phyloP scores from a whole-genome alignment of 2,329 filamentous ascomycete genomes.

The Fusarium penzigii region DNA sequence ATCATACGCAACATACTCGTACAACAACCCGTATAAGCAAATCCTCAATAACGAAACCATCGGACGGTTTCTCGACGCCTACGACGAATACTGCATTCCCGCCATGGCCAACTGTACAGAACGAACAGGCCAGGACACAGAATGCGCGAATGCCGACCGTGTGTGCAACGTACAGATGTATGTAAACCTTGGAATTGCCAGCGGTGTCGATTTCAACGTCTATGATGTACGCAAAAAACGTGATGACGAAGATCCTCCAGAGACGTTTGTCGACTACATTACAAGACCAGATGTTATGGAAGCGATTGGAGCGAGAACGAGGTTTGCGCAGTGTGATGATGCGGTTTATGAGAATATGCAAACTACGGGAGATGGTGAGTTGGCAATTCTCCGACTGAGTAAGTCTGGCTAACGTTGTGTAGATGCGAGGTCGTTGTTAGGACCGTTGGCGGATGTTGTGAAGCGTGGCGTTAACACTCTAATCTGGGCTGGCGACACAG shows the following conservation, averaged over 20 bases:
- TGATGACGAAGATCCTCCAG: constrained; percentile 23
- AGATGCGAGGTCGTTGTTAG: constrained; percentile 47
- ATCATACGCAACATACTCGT: constrained; percentile 35
- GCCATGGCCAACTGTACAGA: constrained; percentile 26
- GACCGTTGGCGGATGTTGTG: constrained; percentile 45
- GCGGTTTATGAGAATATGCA: constrained; percentile 25
- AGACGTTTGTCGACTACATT: constrained; percentile 26
- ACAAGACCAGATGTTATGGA: constrained; percentile 25
- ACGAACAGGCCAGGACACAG: constrained; percentile 24
- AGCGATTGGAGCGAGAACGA: constrained; percentile 26
- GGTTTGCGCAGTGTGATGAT: constrained; percentile 27
- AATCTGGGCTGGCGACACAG: constrained; percentile 57
- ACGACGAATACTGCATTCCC: constrained; percentile 28
- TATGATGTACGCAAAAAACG: constrained; percentile 46
- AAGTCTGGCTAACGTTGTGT: constrained; percentile 7
- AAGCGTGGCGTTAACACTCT: constrained; percentile 49
- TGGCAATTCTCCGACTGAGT: background rate
- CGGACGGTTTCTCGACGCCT: constrained; percentile 29
- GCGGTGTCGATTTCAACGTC: constrained; percentile 41
- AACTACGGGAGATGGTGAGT: constrained; percentile 26
- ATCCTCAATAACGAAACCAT: constrained; percentile 24
- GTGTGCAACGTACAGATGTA: constrained; percentile 32
- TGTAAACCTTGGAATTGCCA: constrained; percentile 23
- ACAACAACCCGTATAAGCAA: constrained; percentile 36
- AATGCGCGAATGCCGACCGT: constrained; percentile 28